Base-by-base conservation (phyloP, 1,139 yeast species). In the Kurtzmaniella quercitrusa region DNA sequence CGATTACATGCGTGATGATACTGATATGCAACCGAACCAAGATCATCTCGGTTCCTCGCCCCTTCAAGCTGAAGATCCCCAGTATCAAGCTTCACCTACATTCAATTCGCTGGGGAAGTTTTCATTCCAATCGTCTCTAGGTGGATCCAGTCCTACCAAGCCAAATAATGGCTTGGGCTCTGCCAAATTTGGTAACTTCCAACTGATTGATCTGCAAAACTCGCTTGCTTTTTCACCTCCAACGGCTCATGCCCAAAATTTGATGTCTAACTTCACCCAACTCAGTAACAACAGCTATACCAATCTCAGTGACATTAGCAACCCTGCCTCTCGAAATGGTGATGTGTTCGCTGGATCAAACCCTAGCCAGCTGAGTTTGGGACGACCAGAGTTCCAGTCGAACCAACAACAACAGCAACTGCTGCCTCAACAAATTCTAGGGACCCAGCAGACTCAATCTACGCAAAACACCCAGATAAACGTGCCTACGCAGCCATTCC, bases 141-240 rank as follows among this genome's bases (percentile, higher is more conserved):
- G 39, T 9, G 25, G 40, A 15, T 41, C 38, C 5, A 43, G 46
- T 36, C 47, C 47, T 6, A 36, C 39, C 3, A 43, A 38, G 29
- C 18, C 3, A 5, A 31, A 14, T 15, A 14, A 9, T 5, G 39
- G 34, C 7, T 36, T 40, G 14, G 40, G 39, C 2, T 12, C 11
- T 18, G 18, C 43, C n/a, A 21, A n/a, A 5, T 41, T 41, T 17
- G 53, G 56, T 42, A 62, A 65, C 47, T 68, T 68, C 48, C 67
- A 68, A 38, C 67, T 71, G 45, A 61, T 73, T 29, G 78, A 72
- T 49, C 60, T 66, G 31, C 58, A 60, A 46, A 57, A 55, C 41
- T 65, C 71, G 18, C 52, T 68, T 46, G 57, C 57, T 43, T 73
- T 70, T 53, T 65, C 63, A 43, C 78, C 77, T 1, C 77, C 78